These are phyloP conservation scores for Comarum palustre DNA, from an alignment of 306 rosid species.

Conservation along the genomic window DNA sequence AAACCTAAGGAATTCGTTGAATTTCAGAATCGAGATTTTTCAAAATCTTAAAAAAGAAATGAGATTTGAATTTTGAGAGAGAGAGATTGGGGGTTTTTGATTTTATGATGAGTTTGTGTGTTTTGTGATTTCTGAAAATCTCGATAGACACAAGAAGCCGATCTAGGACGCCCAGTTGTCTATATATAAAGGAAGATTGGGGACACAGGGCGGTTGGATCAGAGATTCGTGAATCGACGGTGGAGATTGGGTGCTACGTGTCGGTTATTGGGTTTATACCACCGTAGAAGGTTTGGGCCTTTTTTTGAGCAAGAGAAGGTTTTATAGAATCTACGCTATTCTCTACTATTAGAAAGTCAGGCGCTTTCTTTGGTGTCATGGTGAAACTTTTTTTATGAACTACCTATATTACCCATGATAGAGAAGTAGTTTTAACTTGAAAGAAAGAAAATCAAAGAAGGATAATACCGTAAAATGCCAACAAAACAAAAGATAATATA, in stretches of 20 bases:
- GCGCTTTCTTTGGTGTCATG: too few relatives aligned
- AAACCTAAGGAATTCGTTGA: slow-evolving; percentile 10
- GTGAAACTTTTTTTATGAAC: too few relatives aligned
- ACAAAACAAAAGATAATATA: too few relatives aligned
- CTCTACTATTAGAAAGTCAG: too few relatives aligned
- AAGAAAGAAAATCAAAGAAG: too few relatives aligned
- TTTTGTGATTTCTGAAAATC: neutral
- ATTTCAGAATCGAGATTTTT: neutral
- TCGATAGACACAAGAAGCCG: slow-evolving; percentile 2
- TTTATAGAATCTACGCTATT: too few relatives aligned
- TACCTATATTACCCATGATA: too few relatives aligned
- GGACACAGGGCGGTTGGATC: slow-evolving; percentile 21
- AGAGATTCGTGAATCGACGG: slow-evolving; percentile 7
- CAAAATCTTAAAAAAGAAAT: slow-evolving; percentile 7
- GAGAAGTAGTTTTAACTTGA: too few relatives aligned
- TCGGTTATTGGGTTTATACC: neutral
- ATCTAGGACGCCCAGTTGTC: rapidly evolving
- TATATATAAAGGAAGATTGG: slow-evolving; percentile 5
- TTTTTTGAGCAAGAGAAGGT: too few relatives aligned
- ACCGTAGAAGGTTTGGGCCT: neutral
- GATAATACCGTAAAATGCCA: too few relatives aligned
- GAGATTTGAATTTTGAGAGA: neutral
- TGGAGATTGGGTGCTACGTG: slow-evolving; percentile 9
- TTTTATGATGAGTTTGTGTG: neutral
- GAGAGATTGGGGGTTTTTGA: neutral